Evolutionary conservation across 2,329 filamentous ascomycete species (phyloP).

Genomic region (Aspergillus sp.): DNA sequence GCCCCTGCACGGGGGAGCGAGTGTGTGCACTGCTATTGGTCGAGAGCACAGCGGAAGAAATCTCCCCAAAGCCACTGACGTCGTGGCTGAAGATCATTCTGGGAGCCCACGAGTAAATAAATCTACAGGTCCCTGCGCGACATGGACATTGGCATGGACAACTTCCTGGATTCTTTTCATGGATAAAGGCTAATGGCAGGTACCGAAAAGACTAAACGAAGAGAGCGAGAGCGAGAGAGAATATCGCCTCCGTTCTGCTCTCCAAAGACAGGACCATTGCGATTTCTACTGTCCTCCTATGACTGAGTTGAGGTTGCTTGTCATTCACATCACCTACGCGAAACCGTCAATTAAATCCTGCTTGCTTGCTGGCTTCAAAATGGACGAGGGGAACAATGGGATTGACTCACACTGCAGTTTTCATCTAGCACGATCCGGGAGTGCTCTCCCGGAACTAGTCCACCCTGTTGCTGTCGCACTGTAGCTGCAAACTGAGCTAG

Average conservation of each 20-base stretch:
- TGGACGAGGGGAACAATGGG: background rate
- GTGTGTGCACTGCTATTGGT: too few species aligned
- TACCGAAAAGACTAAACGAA: background rate
- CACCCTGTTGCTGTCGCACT: conserved; percentile 13
- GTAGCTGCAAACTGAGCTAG: conserved; percentile 42
- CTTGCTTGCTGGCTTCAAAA: background rate
- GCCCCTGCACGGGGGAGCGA: too few species aligned
- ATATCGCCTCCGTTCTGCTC: background rate
- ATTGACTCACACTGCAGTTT: conserved; percentile 12
- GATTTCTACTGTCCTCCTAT: background rate
- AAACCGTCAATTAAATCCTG: background rate
- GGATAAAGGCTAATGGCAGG: background rate
- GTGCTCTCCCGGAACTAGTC: conserved; percentile 23
- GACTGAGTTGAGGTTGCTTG: background rate
- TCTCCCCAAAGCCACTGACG: conserved; percentile 1
- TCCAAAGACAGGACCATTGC: background rate
- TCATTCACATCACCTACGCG: conserved; percentile 5
- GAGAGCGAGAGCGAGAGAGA: background rate
- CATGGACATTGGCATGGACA: background rate
- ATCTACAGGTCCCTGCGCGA: background rate
- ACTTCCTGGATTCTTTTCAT: background rate
- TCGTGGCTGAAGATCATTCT: conserved; percentile 1
- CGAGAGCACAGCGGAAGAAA: too few species aligned
- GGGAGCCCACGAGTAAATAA: background rate
- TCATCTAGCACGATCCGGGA: conserved; percentile 5